These are phyloP conservation scores for Kwoniella heveanensis DNA, from an alignment of 768 basidiomycete genomes.

Conservation along the genomic window DNA sequence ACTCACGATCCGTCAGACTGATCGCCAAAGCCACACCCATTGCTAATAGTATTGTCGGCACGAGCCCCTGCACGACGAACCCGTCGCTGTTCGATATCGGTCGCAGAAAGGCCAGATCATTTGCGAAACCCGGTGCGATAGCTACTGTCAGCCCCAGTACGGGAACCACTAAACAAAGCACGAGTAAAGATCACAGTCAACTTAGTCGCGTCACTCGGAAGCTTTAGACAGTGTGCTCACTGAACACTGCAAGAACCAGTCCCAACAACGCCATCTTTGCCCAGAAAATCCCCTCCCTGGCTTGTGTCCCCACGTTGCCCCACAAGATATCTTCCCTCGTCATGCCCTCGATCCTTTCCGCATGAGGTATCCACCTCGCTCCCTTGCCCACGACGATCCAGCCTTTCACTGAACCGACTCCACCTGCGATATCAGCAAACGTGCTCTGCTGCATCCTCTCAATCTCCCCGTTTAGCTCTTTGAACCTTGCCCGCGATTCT, in stretches of 20 bases:
- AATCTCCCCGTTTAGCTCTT: constrained; percentile 73
- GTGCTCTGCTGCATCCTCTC: constrained; percentile 67
- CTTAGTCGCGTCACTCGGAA: too few relatives aligned
- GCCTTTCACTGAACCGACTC: constrained; percentile 63
- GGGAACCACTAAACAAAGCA: constrained; percentile 71
- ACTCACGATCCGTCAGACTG: constrained; percentile 5
- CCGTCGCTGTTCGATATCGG: constrained; percentile 61
- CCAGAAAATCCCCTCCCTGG: constrained; percentile 66
- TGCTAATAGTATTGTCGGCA: constrained; percentile 66
- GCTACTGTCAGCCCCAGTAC: constrained; percentile 69
- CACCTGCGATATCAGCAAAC: constrained; percentile 74
- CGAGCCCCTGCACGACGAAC: constrained; percentile 68
- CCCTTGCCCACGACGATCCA: constrained; percentile 78
- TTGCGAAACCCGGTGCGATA: constrained; percentile 71
- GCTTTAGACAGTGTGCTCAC: constrained; percentile 9
- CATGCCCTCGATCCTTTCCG: constrained; percentile 73
- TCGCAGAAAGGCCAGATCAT: constrained; percentile 69
- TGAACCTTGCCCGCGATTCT: constrained; percentile 69
- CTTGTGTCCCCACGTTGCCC: constrained; percentile 66
- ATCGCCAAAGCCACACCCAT: constrained; percentile 66
- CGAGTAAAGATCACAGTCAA: too few relatives aligned
- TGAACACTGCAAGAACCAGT: constrained; percentile 59
- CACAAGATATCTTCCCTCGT: constrained; percentile 82
- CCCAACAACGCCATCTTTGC: constrained; percentile 61
- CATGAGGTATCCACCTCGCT: constrained; percentile 65